Percentiles rank a stretch among this genome's conserved stretches.
These are phyloP conservation scores for Colletotrichum gigasporum DNA, from an alignment of 2,329 filamentous ascomycete genomes.

Conservation along the genomic window DNA sequence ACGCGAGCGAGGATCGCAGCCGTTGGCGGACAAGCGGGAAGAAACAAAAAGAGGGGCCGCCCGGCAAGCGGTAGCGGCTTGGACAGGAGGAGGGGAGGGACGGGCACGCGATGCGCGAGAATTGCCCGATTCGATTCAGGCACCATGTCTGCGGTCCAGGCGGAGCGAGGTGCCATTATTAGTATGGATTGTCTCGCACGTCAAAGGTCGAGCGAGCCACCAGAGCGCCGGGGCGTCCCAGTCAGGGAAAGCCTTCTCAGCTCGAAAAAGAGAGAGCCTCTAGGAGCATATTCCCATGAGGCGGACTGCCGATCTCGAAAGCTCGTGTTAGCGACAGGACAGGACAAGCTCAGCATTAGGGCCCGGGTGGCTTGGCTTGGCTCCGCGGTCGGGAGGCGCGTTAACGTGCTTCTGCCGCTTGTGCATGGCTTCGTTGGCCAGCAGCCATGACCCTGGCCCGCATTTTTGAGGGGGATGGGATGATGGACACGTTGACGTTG, in stretches of 20 bases:
- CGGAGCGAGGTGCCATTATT: constrained; percentile 18
- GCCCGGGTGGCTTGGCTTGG: too few species aligned
- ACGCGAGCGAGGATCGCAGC: constrained; percentile 10
- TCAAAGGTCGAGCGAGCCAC: too few species aligned
- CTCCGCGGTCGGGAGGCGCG: constrained; percentile 5
- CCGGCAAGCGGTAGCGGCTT: neutral
- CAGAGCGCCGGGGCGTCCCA: neutral
- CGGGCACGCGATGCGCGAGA: neutral
- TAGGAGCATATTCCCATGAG: neutral
- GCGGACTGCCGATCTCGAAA: constrained; percentile 6
- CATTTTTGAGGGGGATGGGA: too few species aligned
- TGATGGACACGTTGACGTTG: too few species aligned
- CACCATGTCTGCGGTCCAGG: constrained; percentile 8
- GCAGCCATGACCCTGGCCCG: neutral
- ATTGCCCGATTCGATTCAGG: constrained; percentile 19
- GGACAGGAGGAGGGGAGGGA: too few species aligned
- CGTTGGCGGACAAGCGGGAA: constrained; percentile 15
- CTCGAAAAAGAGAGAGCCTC: too few species aligned
- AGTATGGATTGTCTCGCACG: constrained; percentile 12
- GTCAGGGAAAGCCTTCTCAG: too few species aligned
- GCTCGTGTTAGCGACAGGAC: constrained; percentile 13
- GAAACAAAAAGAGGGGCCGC: constrained; percentile 18
- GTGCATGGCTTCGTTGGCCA: neutral
- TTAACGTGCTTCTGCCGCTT: neutral
- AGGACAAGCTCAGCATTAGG: too few species aligned